Conservation (phyloP, 202 grass and related monocot genomes). For the Bolboschoenoplectus hybrid region DNA sequence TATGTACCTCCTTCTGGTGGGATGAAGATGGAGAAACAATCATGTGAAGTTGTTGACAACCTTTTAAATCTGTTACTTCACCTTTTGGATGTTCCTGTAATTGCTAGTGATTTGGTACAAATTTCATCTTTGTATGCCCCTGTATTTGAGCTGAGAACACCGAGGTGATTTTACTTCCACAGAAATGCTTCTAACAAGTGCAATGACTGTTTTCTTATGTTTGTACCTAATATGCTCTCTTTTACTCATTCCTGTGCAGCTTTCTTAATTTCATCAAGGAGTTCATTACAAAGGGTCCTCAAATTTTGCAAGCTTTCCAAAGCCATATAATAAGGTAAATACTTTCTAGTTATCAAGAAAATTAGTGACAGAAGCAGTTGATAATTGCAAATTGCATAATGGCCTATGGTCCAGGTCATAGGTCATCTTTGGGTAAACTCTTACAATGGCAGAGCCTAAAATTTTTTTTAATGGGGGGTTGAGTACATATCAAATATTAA, state of each 20-base stretch:
- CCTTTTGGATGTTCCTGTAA: slow-evolving; percentile 78
- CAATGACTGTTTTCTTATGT: background rate
- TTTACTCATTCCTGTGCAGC: slow-evolving; percentile 52
- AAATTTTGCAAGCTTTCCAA: slow-evolving; percentile 60
- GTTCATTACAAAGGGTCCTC: slow-evolving; percentile 53
- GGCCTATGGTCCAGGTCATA: background rate
- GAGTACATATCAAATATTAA: background rate
- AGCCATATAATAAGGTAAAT: slow-evolving; percentile 73
- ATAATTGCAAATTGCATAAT: slow-evolving; percentile 7
- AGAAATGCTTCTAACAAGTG: slow-evolving; percentile 13
- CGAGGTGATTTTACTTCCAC: slow-evolving; percentile 48
- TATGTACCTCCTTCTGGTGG: slow-evolving; percentile 54
- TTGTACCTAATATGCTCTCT: background rate
- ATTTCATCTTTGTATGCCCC: slow-evolving; percentile 60
- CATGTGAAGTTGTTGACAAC: slow-evolving; percentile 57
- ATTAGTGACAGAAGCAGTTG: background rate
- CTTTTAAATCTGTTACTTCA: slow-evolving; percentile 76
- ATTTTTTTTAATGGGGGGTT: background rate
- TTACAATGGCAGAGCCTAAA: background rate
- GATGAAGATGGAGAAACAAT: slow-evolving; percentile 43
- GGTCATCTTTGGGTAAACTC: background rate
- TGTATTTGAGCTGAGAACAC: slow-evolving; percentile 65
- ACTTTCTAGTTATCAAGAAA: slow-evolving; percentile 7
- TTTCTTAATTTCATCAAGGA: slow-evolving; percentile 58
- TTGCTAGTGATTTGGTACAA: slow-evolving; percentile 55